A percentile compares a stretch with the other conserved stretches of the same genome.
Conservation (phyloP, 139 green algal genomes). For the Tetraselmis chui region DNA sequence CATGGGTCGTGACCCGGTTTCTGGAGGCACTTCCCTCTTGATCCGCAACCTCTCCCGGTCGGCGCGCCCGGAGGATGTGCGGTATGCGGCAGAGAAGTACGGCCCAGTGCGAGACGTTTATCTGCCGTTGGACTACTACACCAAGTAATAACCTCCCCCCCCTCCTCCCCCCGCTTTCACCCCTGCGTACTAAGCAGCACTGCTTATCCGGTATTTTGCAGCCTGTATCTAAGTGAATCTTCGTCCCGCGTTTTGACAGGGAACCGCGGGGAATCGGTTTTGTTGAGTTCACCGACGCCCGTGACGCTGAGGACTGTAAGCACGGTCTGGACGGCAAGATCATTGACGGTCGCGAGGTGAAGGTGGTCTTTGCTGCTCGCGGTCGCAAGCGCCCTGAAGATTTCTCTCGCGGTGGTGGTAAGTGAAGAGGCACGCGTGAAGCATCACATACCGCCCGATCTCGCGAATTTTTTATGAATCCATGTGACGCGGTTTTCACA, state of each 20-base stretch:
- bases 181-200: too few relatives aligned
- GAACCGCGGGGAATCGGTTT: constrained; percentile 48
- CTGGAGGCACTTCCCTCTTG: background rate
- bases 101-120: constrained; percentile 67
- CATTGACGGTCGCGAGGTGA: constrained; percentile 39
- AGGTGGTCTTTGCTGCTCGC: constrained; percentile 34
- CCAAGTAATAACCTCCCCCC: constrained; percentile 32
- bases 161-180: background rate
- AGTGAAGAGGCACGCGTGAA: too few relatives aligned
- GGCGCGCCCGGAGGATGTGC: background rate
- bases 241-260: background rate
- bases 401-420: constrained; percentile 21
- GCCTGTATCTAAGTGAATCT: too few relatives aligned
- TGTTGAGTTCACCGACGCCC: constrained; percentile 42
- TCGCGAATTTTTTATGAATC: background rate
- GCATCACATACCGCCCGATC: too few relatives aligned
- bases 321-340: constrained; percentile 25
- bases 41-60: background rate
- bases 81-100: background rate
- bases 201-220: too few relatives aligned
- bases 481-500: background rate
- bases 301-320: constrained; percentile 44
- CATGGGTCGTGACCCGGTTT: too few relatives aligned
- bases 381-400: constrained; percentile 45
- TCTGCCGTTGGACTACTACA: constrained; percentile 66